phyloP scores from a whole-genome alignment of 139 green algal genomes.

The Raphidocelis subcapitata region DNA sequence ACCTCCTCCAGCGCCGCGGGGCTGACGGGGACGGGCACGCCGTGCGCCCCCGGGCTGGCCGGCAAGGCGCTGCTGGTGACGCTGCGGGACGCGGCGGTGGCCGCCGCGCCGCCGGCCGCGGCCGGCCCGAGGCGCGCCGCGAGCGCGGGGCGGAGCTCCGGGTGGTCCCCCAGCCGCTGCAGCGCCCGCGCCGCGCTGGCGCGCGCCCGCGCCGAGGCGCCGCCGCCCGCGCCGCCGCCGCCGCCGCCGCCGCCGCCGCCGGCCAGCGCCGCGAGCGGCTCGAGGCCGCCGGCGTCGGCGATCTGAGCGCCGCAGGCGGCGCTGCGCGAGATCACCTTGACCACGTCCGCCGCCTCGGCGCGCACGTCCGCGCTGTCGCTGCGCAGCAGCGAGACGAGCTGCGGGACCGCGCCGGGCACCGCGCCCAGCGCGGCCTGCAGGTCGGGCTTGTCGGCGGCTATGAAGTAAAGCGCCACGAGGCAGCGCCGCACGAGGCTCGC shows the following conservation, averaged over 20 bases:
- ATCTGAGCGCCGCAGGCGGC: constrained; percentile 22
- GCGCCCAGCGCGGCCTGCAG: constrained; percentile 43
- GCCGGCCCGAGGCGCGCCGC: no score
- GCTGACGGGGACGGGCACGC: no score
- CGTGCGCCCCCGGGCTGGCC: no score
- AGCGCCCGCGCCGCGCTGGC: constrained; percentile 25
- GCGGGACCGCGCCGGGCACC: constrained; percentile 27
- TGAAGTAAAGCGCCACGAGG: constrained; percentile 58
- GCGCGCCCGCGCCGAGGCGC: background rate
- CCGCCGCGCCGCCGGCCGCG: no score
- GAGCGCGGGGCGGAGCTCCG: no score
- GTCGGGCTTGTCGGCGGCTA: constrained; percentile 51
- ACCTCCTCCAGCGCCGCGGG: no score
- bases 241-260: background rate
- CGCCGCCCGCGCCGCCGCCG: no score
- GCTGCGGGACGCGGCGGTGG: no score
- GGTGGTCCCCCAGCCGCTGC: constrained; percentile 33
- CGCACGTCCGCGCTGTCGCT: constrained; percentile 38
- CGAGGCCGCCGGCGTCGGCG: constrained; percentile 30
- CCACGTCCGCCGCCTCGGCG: constrained; percentile 49
- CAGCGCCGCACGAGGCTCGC: constrained; percentile 40
- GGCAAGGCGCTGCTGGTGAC: no score
- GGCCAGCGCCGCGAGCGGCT: constrained; percentile 27
- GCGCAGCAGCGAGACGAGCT: constrained; percentile 33
- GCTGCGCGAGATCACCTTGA: constrained; percentile 50